Conservation (phyloP, 1,284 basidiomycete species). For the Tausonia pullulans region DNA sequence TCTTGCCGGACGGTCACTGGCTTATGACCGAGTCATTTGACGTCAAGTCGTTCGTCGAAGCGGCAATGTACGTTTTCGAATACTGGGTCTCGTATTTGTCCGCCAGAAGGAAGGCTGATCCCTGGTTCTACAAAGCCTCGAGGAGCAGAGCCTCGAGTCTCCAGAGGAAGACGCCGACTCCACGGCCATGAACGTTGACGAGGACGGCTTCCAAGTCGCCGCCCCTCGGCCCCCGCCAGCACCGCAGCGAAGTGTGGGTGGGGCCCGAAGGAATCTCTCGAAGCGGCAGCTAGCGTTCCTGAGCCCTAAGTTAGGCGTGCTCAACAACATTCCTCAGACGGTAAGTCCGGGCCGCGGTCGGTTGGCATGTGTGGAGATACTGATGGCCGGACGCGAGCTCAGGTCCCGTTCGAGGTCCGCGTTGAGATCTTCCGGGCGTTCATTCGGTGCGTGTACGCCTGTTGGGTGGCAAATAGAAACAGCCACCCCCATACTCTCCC, state of each 20-base stretch:
- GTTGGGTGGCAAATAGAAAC: too few relatives aligned
- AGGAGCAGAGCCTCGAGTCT: constrained; percentile 35
- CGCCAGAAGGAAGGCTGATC: background rate
- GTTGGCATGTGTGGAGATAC: background rate
- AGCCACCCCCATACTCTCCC: too few relatives aligned
- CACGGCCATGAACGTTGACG: constrained; percentile 20
- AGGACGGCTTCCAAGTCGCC: constrained; percentile 21
- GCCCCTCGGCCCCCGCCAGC: constrained; percentile 14
- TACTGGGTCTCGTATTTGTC: background rate
- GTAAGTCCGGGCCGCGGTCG: constrained; percentile 25
- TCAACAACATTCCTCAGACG: constrained; percentile 94
- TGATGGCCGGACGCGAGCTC: background rate
- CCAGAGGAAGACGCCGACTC: constrained; percentile 20
- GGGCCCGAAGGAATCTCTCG: constrained; percentile 38
- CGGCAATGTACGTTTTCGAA: constrained; percentile 54
- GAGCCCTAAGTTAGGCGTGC: constrained; percentile 74
- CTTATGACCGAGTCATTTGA: constrained; percentile 59
- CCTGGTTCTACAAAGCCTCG: constrained; percentile 26
- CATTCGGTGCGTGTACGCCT: constrained; percentile 36
- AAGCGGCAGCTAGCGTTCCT: constrained; percentile 62
- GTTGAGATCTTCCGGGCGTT: constrained; percentile 83
- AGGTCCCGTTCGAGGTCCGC: constrained; percentile 74
- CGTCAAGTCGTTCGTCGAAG: constrained; percentile 75
- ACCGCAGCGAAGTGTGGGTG: constrained; percentile 13
- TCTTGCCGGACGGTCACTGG: constrained; percentile 77